These are phyloP conservation scores for Saksenaea oblongispora DNA, from an alignment of 371 early-diverging fungal species.

Conservation along the genomic window DNA sequence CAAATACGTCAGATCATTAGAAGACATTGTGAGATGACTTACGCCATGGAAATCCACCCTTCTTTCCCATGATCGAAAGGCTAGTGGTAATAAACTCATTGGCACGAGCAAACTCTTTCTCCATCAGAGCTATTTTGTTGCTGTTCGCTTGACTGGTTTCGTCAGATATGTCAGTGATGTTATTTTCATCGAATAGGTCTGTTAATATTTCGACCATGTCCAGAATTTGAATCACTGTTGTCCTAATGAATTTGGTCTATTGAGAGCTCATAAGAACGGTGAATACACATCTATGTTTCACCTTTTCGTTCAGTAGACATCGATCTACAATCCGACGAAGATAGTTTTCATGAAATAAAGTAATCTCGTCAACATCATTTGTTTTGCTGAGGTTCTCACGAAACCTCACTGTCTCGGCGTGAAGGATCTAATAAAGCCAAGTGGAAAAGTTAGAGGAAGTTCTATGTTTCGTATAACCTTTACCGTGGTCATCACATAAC, in stretches of 20 bases:
- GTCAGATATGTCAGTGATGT: conserved; percentile 9
- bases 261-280: background rate
- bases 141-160: background rate
- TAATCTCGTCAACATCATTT: conserved; percentile 15
- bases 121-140: conserved; percentile 20
- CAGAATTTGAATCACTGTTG: conserved; percentile 35
- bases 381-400: conserved; percentile 2
- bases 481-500: conserved; percentile 54
- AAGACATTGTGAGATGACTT: conserved; percentile 15
- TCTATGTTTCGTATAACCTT: conserved; percentile 2
- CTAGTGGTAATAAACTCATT: conserved; percentile 43
- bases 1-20: background rate
- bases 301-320: conserved; percentile 50
- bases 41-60: conserved; percentile 48
- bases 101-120: conserved; percentile 35
- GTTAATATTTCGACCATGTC: conserved; percentile 34
- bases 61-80: conserved; percentile 37
- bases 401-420: conserved; percentile 17
- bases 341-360: conserved; percentile 34
- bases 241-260: conserved; percentile 32
- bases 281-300: background rate
- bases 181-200: conserved; percentile 8
- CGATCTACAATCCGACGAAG: conserved; percentile 38
- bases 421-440: conserved; percentile 33
- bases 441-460: background rate